Percentiles rank a stretch among this genome's conserved stretches.
Evolutionary conservation across 2,329 filamentous ascomycete genomes (phyloP).

Genomic region (Mycosphaerelloides madeirae): DNA sequence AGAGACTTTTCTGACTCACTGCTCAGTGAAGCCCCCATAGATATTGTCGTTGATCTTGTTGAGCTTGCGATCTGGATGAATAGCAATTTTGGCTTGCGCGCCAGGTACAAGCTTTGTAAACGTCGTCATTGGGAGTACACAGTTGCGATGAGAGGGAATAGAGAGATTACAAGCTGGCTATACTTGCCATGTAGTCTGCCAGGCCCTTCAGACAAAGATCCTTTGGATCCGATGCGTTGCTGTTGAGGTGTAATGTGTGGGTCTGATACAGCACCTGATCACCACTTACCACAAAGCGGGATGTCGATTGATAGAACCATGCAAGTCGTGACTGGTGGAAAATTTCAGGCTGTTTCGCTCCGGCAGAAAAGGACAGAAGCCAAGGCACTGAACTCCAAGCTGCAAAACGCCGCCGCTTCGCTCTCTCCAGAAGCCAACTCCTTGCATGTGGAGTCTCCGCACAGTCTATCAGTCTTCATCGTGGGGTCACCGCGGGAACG

Average conservation of each 20-base stretch:
- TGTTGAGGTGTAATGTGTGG: neutral
- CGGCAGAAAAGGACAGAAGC: too few species aligned
- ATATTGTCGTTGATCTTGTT: conserved; percentile 74
- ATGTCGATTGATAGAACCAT: too few species aligned
- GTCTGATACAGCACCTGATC: too few species aligned
- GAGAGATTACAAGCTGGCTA: neutral
- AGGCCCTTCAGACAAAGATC: too few species aligned
- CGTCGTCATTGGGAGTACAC: conserved; percentile 54
- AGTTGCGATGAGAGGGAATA: neutral
- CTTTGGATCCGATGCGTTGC: too few species aligned
- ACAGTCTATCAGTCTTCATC: too few species aligned
- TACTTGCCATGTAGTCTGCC: too few species aligned
- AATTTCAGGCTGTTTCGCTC: too few species aligned
- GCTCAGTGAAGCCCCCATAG: conserved; percentile 83
- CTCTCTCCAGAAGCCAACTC: conserved; percentile 2
- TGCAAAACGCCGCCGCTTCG: too few species aligned
- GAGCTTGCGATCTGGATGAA: conserved; percentile 61
- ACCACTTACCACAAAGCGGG: too few species aligned
- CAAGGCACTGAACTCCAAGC: too few species aligned
- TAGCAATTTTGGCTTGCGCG: conserved; percentile 59
- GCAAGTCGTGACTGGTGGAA: too few species aligned
- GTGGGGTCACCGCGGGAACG: neutral
- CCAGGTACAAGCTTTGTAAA: conserved; percentile 63
- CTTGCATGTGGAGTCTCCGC: conserved; percentile 3
- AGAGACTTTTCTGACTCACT: conserved; percentile 34